phyloP scores from a whole-genome alignment of 495 filamentous ascomycete genomes.

The Pyrenula aspistea region DNA sequence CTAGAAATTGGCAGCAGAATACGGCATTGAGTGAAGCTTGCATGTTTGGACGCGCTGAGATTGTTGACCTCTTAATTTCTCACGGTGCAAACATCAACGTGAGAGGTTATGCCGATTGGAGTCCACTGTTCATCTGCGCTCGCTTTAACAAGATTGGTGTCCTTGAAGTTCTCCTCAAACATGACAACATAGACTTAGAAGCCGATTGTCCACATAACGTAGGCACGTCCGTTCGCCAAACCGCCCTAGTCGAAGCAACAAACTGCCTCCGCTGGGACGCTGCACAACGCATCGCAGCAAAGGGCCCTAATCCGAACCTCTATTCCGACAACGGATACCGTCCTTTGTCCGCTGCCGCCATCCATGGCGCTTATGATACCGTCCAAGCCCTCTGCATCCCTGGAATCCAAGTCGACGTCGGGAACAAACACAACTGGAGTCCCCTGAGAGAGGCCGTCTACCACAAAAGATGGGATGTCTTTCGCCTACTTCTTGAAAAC shows the following conservation, averaged over 20 bases:
- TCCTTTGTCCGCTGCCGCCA: not conserved
- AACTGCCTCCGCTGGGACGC: not conserved
- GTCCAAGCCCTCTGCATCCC: not conserved
- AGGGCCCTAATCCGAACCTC: not conserved
- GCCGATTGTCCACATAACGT: not conserved
- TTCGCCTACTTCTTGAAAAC: not conserved
- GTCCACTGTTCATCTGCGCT: not conserved
- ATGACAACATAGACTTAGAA: not conserved
- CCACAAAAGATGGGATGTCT: not conserved
- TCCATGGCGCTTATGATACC: not conserved
- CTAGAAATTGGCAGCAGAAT: not conserved
- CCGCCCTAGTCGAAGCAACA: not conserved
- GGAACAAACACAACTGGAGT: not conserved
- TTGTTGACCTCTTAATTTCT: not conserved
- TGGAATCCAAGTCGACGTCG: not conserved
- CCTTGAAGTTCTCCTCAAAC: not conserved
- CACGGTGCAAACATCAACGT: not conserved
- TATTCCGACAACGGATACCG: not conserved
- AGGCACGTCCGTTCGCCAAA: not conserved
- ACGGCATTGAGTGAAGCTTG: not conserved
- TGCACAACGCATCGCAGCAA: not conserved
- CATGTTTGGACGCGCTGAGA: not conserved
- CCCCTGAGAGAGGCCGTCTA: not conserved
- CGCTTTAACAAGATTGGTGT: not conserved
- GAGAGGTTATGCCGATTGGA: not conserved